Percentiles rank a stretch among this genome's conserved stretches.
These are phyloP conservation scores for Omphalotus olearius DNA, from an alignment of 1,284 basidiomycete species.

Conservation along the genomic window DNA sequence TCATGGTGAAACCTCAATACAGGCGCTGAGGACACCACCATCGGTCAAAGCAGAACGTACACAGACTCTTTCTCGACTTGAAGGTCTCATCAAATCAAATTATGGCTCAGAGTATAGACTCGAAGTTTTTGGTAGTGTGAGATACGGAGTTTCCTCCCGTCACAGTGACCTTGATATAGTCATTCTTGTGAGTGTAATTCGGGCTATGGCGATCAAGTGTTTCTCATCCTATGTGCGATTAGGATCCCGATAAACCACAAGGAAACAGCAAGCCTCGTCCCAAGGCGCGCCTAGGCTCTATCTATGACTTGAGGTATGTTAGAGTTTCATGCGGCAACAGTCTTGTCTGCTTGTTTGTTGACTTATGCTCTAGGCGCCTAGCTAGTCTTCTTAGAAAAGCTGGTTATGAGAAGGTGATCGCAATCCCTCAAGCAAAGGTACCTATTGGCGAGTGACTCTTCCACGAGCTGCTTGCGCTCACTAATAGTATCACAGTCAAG, in stretches of 20 bases:
- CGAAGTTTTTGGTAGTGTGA: conserved; percentile 44
- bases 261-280: not conserved
- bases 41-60: not conserved
- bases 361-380: conserved; percentile 26
- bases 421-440: conserved; percentile 36
- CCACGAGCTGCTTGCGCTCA: not conserved
- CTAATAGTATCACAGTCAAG: conserved; percentile 37
- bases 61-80: not conserved
- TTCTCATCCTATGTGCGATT: not conserved
- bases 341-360: not conserved
- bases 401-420: conserved; percentile 31
- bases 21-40: too few species aligned
- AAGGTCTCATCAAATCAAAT: not conserved
- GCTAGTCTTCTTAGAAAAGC: not conserved
- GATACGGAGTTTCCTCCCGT: conserved; percentile 36
- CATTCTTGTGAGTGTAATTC: conserved; percentile 34
- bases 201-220: not conserved
- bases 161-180: conserved; percentile 47
- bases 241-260: conserved; percentile 31
- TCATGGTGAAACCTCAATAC: too few species aligned
- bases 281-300: conserved; percentile 19
- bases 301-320: conserved; percentile 34
- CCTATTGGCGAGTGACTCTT: conserved; percentile 42
- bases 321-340: not conserved
- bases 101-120: conserved; percentile 36